These are phyloP conservation scores for Teratosphaeria destructans DNA, from an alignment of 2,329 filamentous ascomycete species.

Conservation along the genomic window DNA sequence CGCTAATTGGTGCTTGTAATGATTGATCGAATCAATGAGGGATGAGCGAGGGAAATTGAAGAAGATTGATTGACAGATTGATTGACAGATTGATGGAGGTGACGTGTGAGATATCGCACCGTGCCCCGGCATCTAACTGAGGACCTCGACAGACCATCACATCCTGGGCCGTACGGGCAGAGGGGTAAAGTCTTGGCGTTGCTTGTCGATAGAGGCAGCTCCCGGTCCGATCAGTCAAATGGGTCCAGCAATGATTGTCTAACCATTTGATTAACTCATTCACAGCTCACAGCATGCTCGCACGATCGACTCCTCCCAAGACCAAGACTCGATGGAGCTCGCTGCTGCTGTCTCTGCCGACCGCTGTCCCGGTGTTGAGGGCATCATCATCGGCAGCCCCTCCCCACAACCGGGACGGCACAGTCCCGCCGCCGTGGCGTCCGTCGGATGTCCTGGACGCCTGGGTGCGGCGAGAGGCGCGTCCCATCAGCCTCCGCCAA, in stretches of 20 bases:
- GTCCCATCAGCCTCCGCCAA: conserved; percentile 92
- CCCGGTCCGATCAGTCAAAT: too few species aligned
- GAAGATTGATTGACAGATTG: too few species aligned
- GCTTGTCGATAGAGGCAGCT: background rate
- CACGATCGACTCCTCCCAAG: background rate
- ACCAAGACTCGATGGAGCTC: background rate
- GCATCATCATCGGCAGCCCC: conserved; percentile 8
- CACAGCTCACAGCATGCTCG: background rate
- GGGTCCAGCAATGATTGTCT: too few species aligned
- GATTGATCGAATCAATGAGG: too few species aligned
- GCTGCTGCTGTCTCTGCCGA: background rate
- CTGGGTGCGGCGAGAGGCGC: conserved; percentile 85
- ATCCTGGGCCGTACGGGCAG: too few species aligned
- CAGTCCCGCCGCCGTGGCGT: conserved; percentile 4
- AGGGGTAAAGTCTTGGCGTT: background rate
- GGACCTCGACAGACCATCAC: too few species aligned
- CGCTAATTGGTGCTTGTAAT: too few species aligned
- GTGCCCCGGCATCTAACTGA: too few species aligned
- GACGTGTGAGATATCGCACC: too few species aligned
- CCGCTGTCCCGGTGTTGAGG: too few species aligned
- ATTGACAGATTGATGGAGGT: too few species aligned
- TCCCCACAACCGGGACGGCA: conserved; percentile 1
- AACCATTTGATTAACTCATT: background rate
- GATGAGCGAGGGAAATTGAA: too few species aligned
- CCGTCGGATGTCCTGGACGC: conserved; percentile 48